These are phyloP conservation scores for Sugiyamaella boreocaroliniensis DNA, from an alignment of 805 yeast species.

Conservation along the genomic window DNA sequence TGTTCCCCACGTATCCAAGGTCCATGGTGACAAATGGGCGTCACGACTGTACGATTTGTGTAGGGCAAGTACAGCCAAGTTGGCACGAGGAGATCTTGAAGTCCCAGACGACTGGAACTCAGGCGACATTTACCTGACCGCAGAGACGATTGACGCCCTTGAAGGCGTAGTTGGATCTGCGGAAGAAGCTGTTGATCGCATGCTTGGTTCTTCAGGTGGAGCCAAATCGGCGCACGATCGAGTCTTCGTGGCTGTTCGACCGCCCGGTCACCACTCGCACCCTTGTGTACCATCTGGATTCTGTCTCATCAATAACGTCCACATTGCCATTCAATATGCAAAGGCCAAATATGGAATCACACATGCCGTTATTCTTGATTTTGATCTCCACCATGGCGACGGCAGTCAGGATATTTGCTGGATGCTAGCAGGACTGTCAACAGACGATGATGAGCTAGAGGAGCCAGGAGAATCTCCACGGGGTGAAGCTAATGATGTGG, in stretches of 20 bases:
- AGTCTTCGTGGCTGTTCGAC: slow-evolving; percentile 65
- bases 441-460: slow-evolving; percentile 38
- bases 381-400: slow-evolving; percentile 85
- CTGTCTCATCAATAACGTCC: slow-evolving; percentile 75
- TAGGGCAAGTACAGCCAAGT: slow-evolving; percentile 47
- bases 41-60: slow-evolving; percentile 51
- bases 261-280: slow-evolving; percentile 86
- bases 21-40: slow-evolving; percentile 77
- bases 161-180: slow-evolving; percentile 74
- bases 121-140: slow-evolving; percentile 71
- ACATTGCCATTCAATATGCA: slow-evolving; percentile 75
- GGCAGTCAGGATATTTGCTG: slow-evolving; percentile 84
- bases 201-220: slow-evolving; percentile 31
- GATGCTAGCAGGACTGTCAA: slow-evolving; percentile 62
- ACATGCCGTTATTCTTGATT: slow-evolving; percentile 75
- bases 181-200: slow-evolving; percentile 59
- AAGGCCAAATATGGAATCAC: slow-evolving; percentile 54
- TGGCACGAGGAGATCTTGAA: slow-evolving; percentile 51
- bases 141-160: slow-evolving; percentile 59
- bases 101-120: slow-evolving; percentile 78
- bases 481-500: neutral
- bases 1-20: slow-evolving; percentile 51
- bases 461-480: slow-evolving; percentile 16
- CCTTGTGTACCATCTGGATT: slow-evolving; percentile 81
- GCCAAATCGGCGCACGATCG: slow-evolving; percentile 23